phyloP scores from a whole-genome alignment of 768 basidiomycete genomes.

The Cubamyces lactineus region DNA sequence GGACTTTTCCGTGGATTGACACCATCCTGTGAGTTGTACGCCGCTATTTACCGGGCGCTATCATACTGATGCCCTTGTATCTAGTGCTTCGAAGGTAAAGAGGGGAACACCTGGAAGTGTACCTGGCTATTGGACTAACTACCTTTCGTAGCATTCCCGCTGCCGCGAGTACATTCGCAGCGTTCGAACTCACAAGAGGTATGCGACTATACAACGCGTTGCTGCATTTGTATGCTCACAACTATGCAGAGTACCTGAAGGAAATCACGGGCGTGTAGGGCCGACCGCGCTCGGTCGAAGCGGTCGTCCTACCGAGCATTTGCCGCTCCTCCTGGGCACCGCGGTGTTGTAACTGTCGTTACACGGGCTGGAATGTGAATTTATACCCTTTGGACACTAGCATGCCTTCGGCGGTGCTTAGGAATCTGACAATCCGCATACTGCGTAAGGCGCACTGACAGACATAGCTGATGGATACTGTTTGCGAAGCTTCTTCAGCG shows the following conservation, averaged over 20 bases:
- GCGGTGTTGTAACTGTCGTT: background rate
- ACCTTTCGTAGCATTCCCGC: constrained; percentile 73
- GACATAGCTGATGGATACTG: too few species aligned
- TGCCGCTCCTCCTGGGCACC: background rate
- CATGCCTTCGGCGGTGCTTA: background rate
- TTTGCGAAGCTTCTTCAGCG: background rate
- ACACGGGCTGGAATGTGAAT: background rate
- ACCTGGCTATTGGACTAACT: background rate
- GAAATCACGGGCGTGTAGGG: constrained; percentile 35
- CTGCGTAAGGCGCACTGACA: too few species aligned
- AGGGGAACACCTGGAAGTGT: background rate
- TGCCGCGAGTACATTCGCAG: constrained; percentile 88
- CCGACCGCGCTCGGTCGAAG: too few species aligned
- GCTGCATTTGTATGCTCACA: background rate
- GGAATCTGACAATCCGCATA: too few species aligned
- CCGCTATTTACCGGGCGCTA: background rate
- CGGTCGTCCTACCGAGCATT: background rate
- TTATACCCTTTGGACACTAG: background rate
- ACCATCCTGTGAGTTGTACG: constrained; percentile 64
- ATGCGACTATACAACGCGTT: constrained; percentile 22
- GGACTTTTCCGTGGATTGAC: constrained; percentile 77
- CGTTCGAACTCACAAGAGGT: constrained; percentile 85
- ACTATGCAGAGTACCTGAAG: constrained; percentile 35
- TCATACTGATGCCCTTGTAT: constrained; percentile 1
- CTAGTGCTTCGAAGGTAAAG: constrained; percentile 66